phyloP scores from a whole-genome alignment of 2,329 filamentous ascomycete genomes.

The Neonectria sp. region DNA sequence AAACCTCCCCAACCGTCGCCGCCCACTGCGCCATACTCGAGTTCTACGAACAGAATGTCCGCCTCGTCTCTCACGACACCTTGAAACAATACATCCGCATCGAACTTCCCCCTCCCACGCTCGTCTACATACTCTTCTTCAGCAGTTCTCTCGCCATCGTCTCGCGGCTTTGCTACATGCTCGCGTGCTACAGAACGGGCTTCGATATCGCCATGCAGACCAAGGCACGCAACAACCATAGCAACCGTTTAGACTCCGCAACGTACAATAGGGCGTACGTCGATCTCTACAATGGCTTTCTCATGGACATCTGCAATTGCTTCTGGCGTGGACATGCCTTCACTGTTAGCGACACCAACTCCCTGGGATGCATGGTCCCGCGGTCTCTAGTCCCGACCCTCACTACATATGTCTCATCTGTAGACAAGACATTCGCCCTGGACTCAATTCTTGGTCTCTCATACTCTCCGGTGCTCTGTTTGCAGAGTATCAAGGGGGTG shows the following conservation, averaged over 20 bases:
- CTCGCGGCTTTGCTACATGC: constrained; percentile 78
- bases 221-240: constrained; percentile 49
- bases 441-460: constrained; percentile 70
- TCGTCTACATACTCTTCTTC: constrained; percentile 82
- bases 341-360: constrained; percentile 73
- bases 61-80: constrained; percentile 66
- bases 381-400: constrained; percentile 61
- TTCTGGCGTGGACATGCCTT: constrained; percentile 85
- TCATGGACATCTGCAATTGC: constrained; percentile 90
- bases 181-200: constrained; percentile 80
- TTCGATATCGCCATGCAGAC: constrained; percentile 76
- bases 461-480: constrained; percentile 70
- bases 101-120: constrained; percentile 75
- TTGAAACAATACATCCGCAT: constrained; percentile 73
- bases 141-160: constrained; percentile 73
- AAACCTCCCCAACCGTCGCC: constrained; percentile 61
- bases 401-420: constrained; percentile 62
- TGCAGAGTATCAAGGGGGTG: constrained; percentile 69
- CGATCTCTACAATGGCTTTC: constrained; percentile 83
- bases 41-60: constrained; percentile 77
- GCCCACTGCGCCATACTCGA: constrained; percentile 73
- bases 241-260: constrained; percentile 51
- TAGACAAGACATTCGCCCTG: constrained; percentile 65
- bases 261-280: constrained; percentile 73
- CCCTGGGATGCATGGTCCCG: constrained; percentile 68